These are phyloP conservation scores for Penicillium brasilianum DNA, from an alignment of 2,329 filamentous ascomycete species.

Conservation along the genomic window DNA sequence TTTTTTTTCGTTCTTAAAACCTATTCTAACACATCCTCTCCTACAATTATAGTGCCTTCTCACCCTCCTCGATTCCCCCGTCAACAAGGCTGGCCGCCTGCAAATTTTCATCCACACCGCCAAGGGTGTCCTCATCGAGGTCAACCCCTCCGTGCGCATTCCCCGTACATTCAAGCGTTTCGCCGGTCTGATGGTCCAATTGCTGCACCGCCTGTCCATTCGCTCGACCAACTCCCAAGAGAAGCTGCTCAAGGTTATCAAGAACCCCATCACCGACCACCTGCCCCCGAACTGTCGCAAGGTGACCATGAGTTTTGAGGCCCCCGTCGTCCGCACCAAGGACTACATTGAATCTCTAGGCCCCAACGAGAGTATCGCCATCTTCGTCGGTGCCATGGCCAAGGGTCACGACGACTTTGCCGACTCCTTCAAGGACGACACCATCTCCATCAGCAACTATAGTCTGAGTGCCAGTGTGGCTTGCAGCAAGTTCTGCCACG, in stretches of 20 bases:
- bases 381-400: conserved; percentile 98
- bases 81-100: conserved; percentile 97
- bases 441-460: conserved; percentile 98
- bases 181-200: conserved; percentile 96
- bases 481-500: conserved; percentile 99
- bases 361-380: conserved; percentile 89
- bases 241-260: conserved; percentile 95
- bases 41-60: conserved; percentile 75
- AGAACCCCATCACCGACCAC: conserved; percentile 97
- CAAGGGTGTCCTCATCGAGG: conserved; percentile 95
- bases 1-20: too few relatives aligned
- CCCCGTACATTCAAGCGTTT: conserved; percentile 99
- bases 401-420: conserved; percentile 96
- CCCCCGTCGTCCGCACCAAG: conserved; percentile 80
- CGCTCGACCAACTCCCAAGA: conserved; percentile 96
- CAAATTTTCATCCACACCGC: conserved; percentile 99
- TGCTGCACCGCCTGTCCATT: conserved; percentile 93
- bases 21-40: conserved; percentile 1
- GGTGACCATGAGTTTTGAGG: conserved; percentile 93
- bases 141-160: conserved; percentile 96
- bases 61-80: conserved; percentile 93
- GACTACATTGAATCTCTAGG: conserved; percentile 84
- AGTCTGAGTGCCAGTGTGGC: conserved; percentile 96
- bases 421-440: conserved; percentile 91
- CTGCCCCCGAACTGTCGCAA: conserved; percentile 97